phyloP scores from a whole-genome alignment of 106 monocot genomes.

The Posidonia australis region DNA sequence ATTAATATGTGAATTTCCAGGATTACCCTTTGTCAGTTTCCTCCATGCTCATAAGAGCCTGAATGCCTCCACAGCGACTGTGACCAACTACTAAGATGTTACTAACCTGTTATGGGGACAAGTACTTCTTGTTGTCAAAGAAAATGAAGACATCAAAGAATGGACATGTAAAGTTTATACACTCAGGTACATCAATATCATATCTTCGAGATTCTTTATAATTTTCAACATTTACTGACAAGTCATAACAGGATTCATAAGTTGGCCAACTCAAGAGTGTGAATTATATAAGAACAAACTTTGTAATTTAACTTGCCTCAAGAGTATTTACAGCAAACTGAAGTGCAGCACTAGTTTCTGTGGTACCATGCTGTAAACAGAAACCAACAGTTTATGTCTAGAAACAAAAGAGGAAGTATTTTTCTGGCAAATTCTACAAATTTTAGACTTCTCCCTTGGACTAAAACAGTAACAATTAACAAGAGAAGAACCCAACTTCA shows the following conservation, averaged over 20 bases:
- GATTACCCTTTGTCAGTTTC: conserved; percentile 36
- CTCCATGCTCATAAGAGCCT: conserved; percentile 81
- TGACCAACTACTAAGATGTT: conserved; percentile 91
- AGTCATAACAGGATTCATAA: no score
- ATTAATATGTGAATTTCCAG: background rate
- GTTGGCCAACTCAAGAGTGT: background rate
- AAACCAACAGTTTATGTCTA: background rate
- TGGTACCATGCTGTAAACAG: conserved; percentile 62
- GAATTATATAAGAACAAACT: background rate
- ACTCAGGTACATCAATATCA: no score
- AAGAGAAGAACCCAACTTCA: background rate
- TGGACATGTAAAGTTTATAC: no score
- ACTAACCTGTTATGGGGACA: conserved; percentile 30
- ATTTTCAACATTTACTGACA: no score
- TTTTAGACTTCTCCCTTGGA: background rate
- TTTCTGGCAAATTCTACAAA: no score
- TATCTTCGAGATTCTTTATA: no score
- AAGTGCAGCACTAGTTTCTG: conserved; percentile 93
- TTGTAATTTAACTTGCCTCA: conserved; percentile 32
- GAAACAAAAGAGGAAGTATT: background rate
- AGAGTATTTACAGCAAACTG: conserved; percentile 91
- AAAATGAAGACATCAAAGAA: background rate
- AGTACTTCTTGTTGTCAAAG: background rate
- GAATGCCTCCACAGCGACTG: conserved; percentile 93
- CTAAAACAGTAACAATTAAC: background rate